Evolutionary conservation across 108 stramenopile genomes (phyloP).

Genomic region (Skeletonema tropicum): DNA sequence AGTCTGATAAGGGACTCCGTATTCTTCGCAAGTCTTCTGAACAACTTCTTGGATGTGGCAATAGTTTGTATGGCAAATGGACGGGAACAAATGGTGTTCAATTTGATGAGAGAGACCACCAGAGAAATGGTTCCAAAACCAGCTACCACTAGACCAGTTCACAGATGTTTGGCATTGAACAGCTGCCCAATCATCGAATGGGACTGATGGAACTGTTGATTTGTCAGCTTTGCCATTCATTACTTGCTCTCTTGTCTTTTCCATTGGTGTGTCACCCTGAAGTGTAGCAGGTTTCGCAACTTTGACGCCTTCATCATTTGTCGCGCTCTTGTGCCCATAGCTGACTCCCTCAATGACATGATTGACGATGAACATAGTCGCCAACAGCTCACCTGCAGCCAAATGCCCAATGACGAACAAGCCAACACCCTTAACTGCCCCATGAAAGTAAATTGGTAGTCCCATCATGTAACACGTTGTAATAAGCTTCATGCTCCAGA

Average conservation of each 20-base stretch:
- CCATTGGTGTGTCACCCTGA: conserved; percentile 59
- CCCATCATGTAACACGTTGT: conserved; percentile 59
- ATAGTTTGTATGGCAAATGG: conserved; percentile 74
- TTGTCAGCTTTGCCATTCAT: conserved; percentile 28
- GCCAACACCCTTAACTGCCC: conserved; percentile 29
- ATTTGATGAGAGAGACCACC: conserved; percentile 91
- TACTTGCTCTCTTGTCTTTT: conserved; percentile 47
- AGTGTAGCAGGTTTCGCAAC: conserved; percentile 37
- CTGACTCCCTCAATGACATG: conserved; percentile 70
- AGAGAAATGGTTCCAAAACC: conserved; percentile 77
- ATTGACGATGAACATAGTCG: conserved; percentile 73
- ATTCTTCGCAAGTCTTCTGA: conserved; percentile 58
- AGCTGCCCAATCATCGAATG: conserved; percentile 78
- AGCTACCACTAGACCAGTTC: conserved; percentile 66
- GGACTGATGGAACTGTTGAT: conserved; percentile 29
- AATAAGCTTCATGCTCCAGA: conserved; percentile 64
- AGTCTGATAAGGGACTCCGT: conserved; percentile 62
- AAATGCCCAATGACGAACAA: conserved; percentile 59
- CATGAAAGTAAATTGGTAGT: conserved; percentile 64
- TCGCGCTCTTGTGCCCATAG: conserved; percentile 45
- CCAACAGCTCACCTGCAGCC: conserved; percentile 62
- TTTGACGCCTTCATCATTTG: conserved; percentile 9
- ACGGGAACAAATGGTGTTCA: conserved; percentile 90
- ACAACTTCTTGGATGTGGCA: conserved; percentile 63
- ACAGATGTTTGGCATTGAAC: conserved; percentile 83